A percentile compares a stretch with the other conserved stretches of the same genome.
These are phyloP conservation scores for Ascochyta lentis DNA, from an alignment of 2,329 filamentous ascomycete species.

Conservation along the genomic window DNA sequence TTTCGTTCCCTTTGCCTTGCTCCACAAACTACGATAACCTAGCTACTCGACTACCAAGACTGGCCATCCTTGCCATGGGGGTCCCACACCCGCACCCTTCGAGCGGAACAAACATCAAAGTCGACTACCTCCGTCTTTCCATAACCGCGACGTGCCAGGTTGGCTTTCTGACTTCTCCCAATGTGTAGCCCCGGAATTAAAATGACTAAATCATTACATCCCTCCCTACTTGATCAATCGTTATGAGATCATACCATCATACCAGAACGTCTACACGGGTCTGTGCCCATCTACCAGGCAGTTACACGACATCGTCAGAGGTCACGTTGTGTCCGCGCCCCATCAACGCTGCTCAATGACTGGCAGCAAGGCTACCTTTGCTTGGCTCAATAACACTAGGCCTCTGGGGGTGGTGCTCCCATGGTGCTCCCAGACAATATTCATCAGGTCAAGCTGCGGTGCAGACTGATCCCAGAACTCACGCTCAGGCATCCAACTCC, in stretches of 20 bases:
- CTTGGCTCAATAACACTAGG: neutral
- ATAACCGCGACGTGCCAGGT: neutral
- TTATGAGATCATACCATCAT: neutral
- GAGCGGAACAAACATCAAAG: conserved; percentile 1
- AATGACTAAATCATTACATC: neutral
- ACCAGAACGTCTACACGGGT: conserved; percentile 5
- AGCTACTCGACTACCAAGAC: neutral
- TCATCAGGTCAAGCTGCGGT: neutral
- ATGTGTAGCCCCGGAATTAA: neutral
- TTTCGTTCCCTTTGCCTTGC: neutral
- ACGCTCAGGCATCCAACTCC: neutral
- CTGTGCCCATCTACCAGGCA: conserved; percentile 10
- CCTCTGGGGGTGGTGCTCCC: neutral
- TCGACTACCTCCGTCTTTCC: neutral
- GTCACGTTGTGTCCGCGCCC: conserved; percentile 12
- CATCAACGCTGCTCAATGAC: conserved; percentile 1
- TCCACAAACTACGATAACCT: neutral
- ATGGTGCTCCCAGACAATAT: neutral
- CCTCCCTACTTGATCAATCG: neutral
- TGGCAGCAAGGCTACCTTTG: conserved; percentile 9
- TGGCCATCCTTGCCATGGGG: conserved; percentile 8
- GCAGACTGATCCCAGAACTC: neutral
- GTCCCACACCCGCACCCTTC: conserved; percentile 2
- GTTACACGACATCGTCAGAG: conserved; percentile 19
- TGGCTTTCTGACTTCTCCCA: neutral